These are phyloP conservation scores for Cladobotryum mycophilum DNA, from an alignment of 2,329 filamentous ascomycete genomes.

Conservation along the genomic window DNA sequence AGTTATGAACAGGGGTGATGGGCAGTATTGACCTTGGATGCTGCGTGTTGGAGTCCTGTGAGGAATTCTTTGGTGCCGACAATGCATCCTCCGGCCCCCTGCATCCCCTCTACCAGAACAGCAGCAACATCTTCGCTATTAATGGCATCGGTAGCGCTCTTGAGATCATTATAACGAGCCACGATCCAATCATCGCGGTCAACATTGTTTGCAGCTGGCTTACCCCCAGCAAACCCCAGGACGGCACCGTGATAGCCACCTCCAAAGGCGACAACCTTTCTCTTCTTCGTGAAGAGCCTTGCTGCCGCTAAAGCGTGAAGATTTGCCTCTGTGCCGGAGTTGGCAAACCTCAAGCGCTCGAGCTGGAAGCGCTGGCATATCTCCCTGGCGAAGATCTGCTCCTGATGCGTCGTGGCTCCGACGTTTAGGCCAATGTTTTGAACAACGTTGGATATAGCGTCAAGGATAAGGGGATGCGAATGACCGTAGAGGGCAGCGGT, in stretches of 20 bases:
- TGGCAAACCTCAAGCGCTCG: constrained; percentile 54
- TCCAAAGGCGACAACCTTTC: constrained; percentile 44
- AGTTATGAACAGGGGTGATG: not conserved
- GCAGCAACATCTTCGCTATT: constrained; percentile 47
- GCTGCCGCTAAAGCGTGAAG: constrained; percentile 52
- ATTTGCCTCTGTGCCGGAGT: constrained; percentile 62
- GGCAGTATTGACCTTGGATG: constrained; percentile 28
- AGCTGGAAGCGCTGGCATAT: constrained; percentile 50
- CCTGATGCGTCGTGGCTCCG: constrained; percentile 46
- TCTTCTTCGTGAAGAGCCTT: constrained; percentile 37
- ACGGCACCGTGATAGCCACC: constrained; percentile 37
- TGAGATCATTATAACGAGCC: constrained; percentile 55
- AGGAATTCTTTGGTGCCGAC: constrained; percentile 47
- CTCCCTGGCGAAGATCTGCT: constrained; percentile 44
- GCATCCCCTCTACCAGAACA: constrained; percentile 61
- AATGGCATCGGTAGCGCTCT: constrained; percentile 38
- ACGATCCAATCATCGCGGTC: constrained; percentile 52
- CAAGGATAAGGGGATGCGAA: constrained; percentile 48
- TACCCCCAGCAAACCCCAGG: constrained; percentile 28
- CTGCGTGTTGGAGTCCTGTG: constrained; percentile 39
- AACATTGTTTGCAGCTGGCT: constrained; percentile 38
- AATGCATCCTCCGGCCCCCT: constrained; percentile 56
- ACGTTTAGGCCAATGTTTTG: constrained; percentile 45
- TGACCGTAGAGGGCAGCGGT: constrained; percentile 62
- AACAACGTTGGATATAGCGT: constrained; percentile 41